Evolutionary conservation across 805 yeast species (phyloP).

Genomic region (Priceomyces castillae): DNA sequence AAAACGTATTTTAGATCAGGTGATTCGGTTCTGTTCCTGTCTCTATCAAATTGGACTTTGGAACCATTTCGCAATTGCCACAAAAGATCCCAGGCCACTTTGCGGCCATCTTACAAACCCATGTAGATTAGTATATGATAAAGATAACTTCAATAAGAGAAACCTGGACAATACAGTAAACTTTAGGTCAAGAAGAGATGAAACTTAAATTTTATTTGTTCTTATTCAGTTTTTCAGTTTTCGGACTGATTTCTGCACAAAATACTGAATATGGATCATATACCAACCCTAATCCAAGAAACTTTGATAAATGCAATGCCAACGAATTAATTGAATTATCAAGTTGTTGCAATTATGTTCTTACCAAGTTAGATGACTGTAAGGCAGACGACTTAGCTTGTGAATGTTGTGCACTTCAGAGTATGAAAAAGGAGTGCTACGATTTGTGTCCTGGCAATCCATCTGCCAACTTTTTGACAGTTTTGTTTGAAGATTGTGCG

Average conservation of each 20-base stretch:
- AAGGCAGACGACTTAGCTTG: slow-evolving; percentile 54
- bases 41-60: background rate
- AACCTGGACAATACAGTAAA: background rate
- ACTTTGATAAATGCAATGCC: slow-evolving; percentile 39
- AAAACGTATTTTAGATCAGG: too few relatives aligned
- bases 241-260: background rate
- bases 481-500: slow-evolving; percentile 45
- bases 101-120: background rate
- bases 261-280: slow-evolving; percentile 29
- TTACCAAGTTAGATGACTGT: slow-evolving; percentile 47
- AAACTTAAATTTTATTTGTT: background rate
- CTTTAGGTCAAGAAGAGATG: background rate
- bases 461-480: slow-evolving; percentile 45
- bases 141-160: background rate
- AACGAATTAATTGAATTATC: slow-evolving; percentile 42
- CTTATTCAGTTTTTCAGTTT: background rate
- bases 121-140: background rate
- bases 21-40: too few relatives aligned
- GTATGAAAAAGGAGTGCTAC: slow-evolving; percentile 44
- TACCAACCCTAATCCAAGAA: slow-evolving; percentile 46
- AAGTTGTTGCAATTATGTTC: slow-evolving; percentile 46
- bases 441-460: slow-evolving; percentile 49
- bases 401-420: slow-evolving; percentile 55
- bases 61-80: background rate
- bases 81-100: background rate